Base-by-base conservation (phyloP, 345 rosid species). In the Dipteronia dyeriana region DNA sequence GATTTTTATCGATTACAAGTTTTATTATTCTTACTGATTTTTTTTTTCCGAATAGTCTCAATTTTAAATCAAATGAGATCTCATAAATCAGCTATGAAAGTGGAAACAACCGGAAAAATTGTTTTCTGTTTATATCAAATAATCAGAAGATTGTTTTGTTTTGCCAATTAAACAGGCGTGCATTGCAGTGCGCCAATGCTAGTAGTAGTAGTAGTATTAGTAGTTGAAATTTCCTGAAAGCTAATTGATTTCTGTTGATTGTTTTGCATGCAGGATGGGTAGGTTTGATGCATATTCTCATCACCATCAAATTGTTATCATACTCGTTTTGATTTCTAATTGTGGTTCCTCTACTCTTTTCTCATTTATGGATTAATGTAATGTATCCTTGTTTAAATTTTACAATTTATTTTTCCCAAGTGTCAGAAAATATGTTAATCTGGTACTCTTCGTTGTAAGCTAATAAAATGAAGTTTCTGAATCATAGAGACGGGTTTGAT, bases 231-330 rank as follows among this genome's bases (percentile, higher is more conserved):
- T 76, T 76, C 60, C 9, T 22, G 38, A 45, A 61, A 20, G 23
- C 23, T 31, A 45, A 66, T 7, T 73, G 72, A 70, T 54, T 76
- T 57, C 60, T 54, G 75, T 25, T 57, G 63, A 13, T 39, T 71
- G 5, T 54, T 80, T 76, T 77, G 39, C 79, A 41, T 86, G 95
- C 95, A 86, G 95, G 93, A 91, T 82, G 95, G 95, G 95, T 88
- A 89, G 65, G 92, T 82, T 77, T 76, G 73, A 73, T 73, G 80
- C 75, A 14, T 64, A 23, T 61, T 72, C 73, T 72, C 51, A 29
- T 72, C 51, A 29, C 64, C 74, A 22, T 19, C 14, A 45, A 45
- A 25, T 62, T 41, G 19, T 29, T 41, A 26, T 20, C 23, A 14
- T n/a, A 26, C 31, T 0, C 34, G 11, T 63, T 19, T 41, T 34